Evolutionary conservation across 805 yeast species (phyloP).

Genomic region (Kluyveromyces nonfermentans): DNA sequence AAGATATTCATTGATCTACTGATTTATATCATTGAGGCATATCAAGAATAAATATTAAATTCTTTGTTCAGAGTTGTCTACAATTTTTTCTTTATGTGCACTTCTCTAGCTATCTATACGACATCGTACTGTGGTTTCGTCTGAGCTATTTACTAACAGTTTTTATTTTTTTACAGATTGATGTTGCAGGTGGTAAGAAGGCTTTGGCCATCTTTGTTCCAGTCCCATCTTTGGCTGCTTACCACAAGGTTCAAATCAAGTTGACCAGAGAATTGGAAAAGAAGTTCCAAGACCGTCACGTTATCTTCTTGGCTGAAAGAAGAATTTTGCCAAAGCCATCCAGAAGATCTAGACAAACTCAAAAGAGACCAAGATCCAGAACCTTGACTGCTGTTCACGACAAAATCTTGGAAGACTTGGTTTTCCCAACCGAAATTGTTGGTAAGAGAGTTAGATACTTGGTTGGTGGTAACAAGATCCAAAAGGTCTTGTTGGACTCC

Average conservation of each 20-base stretch:
- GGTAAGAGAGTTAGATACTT: constrained; percentile 99
- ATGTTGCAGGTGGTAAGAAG: constrained; percentile 96
- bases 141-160: constrained; percentile 11
- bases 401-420: constrained; percentile 96
- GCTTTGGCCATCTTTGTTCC: constrained; percentile 98
- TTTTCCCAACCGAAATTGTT: constrained; percentile 97
- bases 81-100: background rate
- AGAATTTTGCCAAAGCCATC: constrained; percentile 99
- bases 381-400: constrained; percentile 98
- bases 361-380: constrained; percentile 99
- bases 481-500: constrained; percentile 94
- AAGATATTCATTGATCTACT: too few species aligned
- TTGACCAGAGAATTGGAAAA: constrained; percentile 99
- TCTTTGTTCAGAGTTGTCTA: too few species aligned
- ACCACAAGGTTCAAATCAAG: constrained; percentile 96
- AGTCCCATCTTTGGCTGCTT: constrained; percentile 82
- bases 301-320: constrained; percentile 98
- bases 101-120: background rate
- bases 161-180: constrained; percentile 41
- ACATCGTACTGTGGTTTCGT: background rate
- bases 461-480: constrained; percentile 98
- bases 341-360: constrained; percentile 85
- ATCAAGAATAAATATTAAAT: too few species aligned
- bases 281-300: constrained; percentile 99
- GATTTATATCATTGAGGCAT: too few species aligned